Base-by-base conservation (phyloP, 495 filamentous ascomycete species). In the Podospora pseudopauciseta region DNA sequence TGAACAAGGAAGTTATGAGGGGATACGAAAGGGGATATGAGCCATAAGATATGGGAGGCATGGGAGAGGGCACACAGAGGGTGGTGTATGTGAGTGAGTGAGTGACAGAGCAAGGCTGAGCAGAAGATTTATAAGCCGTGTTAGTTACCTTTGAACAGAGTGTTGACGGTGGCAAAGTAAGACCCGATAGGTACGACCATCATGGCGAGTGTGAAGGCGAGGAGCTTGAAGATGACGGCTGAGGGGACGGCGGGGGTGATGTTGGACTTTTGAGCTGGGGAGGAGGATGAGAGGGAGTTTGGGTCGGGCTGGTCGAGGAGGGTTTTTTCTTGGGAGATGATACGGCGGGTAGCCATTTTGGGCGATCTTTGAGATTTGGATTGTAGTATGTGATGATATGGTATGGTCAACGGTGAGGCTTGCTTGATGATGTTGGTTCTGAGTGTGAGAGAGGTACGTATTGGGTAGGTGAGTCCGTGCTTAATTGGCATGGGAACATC, bases 161-260 rank as follows among this genome's bases (percentile, higher is more conserved):
- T 86, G 72, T 92, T 86, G 20, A 95, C 80, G 0, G 91, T 91
- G 55, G 93, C 62, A 77, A 93, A 99, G 79, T 98, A 99, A 59
- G 89, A 90, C 30, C 90, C 89, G 68, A 99, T 89, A 30, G 95
- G 95, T 39, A 88, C 80, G 4, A 87, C 84, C 57, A 97, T 85
- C 95, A 99, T 98, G 70, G 92, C 95, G 16, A 92, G 82, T 6
- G 94, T 95, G 80, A 97, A 97, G 65, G 86, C 88, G 7, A 97
- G 83, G 7, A 99, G 86, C 79, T 97, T 98, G 67, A 88, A 80
- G 65, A 99, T 96, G 63, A 97, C 92, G 74, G 89, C 81, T 91
- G 83, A 83, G 53, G 92, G 91, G 44, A 96, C 91, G 49, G 89
- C 90, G 58, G 91, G 88, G 18, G 89, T 67, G 65, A 83, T 85